A percentile compares a stretch with the other conserved stretches of the same genome.
Conservation (phyloP, 2,329 filamentous ascomycete genomes). For the Rutstroemia sp. region DNA sequence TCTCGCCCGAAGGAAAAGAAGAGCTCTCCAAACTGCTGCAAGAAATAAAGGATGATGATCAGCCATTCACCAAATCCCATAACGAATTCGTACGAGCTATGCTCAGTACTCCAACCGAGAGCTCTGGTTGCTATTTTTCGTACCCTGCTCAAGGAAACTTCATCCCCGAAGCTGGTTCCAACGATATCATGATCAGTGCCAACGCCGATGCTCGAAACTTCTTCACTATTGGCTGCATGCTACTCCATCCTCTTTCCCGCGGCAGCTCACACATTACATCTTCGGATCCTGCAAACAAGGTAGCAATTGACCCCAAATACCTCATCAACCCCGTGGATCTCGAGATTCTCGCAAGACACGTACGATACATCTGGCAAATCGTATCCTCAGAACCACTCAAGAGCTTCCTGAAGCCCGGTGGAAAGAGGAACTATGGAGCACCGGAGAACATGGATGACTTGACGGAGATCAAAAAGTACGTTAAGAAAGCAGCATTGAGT, state of each 20-base stretch:
- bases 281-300: constrained; percentile 21
- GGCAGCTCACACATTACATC: constrained; percentile 35
- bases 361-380: constrained; percentile 29
- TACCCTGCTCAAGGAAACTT: background rate
- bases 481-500: background rate
- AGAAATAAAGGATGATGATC: background rate
- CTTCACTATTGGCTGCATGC: constrained; percentile 43
- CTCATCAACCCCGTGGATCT: constrained; percentile 36
- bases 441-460: background rate
- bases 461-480: background rate
- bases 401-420: constrained; percentile 26
- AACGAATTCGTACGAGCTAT: background rate
- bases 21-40: background rate
- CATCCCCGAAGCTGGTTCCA: background rate
- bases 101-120: background rate
- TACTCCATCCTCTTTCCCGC: constrained; percentile 35
- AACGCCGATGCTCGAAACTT: constrained; percentile 35
- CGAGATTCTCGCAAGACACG: constrained; percentile 32
- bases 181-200: background rate
- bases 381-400: constrained; percentile 26
- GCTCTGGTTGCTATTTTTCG: background rate
- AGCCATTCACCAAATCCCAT: background rate
- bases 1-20: background rate
- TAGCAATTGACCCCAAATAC: constrained; percentile 34
- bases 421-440: background rate